These are phyloP conservation scores for Arthrobotrys entomopaga DNA, from an alignment of 2,329 filamentous ascomycete genomes.

Conservation along the genomic window DNA sequence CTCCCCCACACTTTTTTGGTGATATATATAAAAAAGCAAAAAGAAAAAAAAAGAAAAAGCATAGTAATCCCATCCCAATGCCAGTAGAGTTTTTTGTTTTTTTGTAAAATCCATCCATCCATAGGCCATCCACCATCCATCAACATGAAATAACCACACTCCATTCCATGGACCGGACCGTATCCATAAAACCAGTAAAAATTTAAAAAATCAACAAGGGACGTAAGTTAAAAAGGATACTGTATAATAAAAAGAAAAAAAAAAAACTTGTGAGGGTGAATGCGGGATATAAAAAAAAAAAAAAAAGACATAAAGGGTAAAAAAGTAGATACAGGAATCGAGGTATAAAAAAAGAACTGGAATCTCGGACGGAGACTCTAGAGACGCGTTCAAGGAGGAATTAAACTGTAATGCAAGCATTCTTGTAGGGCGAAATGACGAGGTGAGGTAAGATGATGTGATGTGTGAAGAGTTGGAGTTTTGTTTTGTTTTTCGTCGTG, in stretches of 20 bases:
- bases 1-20: neutral
- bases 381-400: constrained; percentile 8
- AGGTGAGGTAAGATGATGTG: neutral
- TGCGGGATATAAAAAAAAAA: constrained; percentile 17
- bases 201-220: constrained; percentile 30
- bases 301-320: constrained; percentile 26
- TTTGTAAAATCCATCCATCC: no score
- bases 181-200: constrained; percentile 4
- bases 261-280: constrained; percentile 14
- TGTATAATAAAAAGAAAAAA: constrained; percentile 11
- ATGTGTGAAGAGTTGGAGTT: neutral
- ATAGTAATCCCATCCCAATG: constrained; percentile 14
- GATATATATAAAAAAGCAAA: no score
- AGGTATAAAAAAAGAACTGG: constrained; percentile 3
- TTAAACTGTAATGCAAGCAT: constrained; percentile 33
- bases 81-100: constrained; percentile 26
- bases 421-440: neutral
- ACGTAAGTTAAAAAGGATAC: constrained; percentile 29
- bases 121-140: neutral
- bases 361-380: constrained; percentile 2
- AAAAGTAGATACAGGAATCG: constrained; percentile 55
- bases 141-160: constrained; percentile 19
- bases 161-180: constrained; percentile 24
- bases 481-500: constrained; percentile 29
- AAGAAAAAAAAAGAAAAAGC: no score